Conservation (phyloP, 805 yeast species). For the Candida berthetii region DNA sequence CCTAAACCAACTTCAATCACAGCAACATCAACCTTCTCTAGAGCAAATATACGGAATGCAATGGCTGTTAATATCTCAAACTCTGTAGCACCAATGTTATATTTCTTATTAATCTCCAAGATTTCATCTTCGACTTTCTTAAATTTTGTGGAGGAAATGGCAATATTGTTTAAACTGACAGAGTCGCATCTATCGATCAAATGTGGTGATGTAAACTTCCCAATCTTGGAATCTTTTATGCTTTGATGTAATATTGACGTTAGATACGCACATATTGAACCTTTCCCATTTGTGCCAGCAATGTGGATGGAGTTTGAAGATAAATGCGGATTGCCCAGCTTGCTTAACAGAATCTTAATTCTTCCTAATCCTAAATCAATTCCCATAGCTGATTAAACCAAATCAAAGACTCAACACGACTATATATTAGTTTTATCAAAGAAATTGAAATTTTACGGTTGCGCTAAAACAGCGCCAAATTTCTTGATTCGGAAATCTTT, state of each 20-base stretch:
- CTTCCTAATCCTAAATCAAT: constrained; percentile 57
- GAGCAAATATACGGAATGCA: constrained; percentile 71
- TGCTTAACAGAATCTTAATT: constrained; percentile 34
- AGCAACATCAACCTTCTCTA: constrained; percentile 60
- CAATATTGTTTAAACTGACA: constrained; percentile 55
- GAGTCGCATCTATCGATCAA: constrained; percentile 69
- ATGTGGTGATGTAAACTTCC: constrained; percentile 90
- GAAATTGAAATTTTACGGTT: too few species aligned
- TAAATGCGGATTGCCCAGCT: constrained; percentile 66
- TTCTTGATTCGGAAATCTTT: too few species aligned
- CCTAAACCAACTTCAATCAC: constrained; percentile 95
- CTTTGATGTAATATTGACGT: constrained; percentile 52
- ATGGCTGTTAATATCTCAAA: constrained; percentile 83
- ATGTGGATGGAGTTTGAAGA: constrained; percentile 71
- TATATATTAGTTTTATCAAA: too few species aligned
- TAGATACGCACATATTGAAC: constrained; percentile 83
- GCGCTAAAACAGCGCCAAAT: too few species aligned
- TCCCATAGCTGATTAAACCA: too few species aligned
- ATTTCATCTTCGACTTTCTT: constrained; percentile 37
- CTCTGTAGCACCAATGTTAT: constrained; percentile 67
- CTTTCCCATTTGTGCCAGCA: constrained; percentile 97
- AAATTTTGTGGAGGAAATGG: constrained; percentile 45
- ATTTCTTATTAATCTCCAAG: constrained; percentile 27
- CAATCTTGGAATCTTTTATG: constrained; percentile 38
- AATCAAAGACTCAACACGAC: too few species aligned